Evolutionary conservation across 371 early-diverging fungal genomes (phyloP), one percentile per base, ranked within the genome.

Genomic region (Coemansia sp.): DNA sequence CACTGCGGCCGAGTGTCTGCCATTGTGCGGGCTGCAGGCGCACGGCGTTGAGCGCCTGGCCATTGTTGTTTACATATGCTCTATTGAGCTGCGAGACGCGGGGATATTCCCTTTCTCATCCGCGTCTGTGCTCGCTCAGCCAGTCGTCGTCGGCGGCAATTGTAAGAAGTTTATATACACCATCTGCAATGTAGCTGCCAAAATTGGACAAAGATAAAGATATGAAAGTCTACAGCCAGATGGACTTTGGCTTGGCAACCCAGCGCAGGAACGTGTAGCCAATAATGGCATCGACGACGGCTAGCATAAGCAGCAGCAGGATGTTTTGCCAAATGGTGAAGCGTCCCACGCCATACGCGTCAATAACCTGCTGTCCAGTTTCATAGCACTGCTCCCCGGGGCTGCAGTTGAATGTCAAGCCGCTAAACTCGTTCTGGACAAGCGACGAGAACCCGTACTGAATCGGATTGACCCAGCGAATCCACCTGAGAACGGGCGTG

Each of bases 401-500:
- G 29, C 42, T n/a, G 67, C 78, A 77, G 11, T 34, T 6, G 51
- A 75, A 77, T 10, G 4, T 39, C 31, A 74, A 39, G 31, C 67
- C 75, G 4, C 48, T 18, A 12, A 77, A 56, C 56, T 77, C 78
- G 66, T 77, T 80, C 39, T 62, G 62, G 1, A 62, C 42, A 16
- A 72, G 47, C 7, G 67, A 60, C 2, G 72, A 39, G 55, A 69
- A 79, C 2, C 63, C 64, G 42, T 81, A 78, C 51, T 64, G 65
- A 2, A 75, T 65, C 18, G 72, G 77, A 39, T 81, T 77, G 55
- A 80, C 59, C 68, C 70, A 81, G 47, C 78, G 78, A 11, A 82
- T 72, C 79, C 79, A 79, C 16, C 72, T 71, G 29, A 80, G 64
- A 32, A 71, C 65, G 0, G 67, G 61, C 1, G 79, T 66, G 47